Percentiles rank a stretch among this genome's conserved stretches.
Evolutionary conservation across 805 yeast genomes (phyloP).

Genomic region (Metahyphopichia silvanorum): DNA sequence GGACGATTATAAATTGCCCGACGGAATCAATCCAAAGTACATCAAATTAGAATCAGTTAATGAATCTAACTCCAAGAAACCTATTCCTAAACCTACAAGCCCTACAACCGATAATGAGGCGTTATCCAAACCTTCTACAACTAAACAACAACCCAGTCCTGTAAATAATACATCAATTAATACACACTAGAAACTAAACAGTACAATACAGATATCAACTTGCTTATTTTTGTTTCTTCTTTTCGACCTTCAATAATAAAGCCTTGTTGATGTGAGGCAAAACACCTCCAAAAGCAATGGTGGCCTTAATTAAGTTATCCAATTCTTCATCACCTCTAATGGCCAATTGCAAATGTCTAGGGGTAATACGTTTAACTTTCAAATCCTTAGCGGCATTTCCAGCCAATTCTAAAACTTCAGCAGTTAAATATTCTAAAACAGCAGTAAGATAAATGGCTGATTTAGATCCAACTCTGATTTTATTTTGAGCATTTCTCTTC

Average conservation of each 20-base stretch:
- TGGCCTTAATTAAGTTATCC: slow-evolving; percentile 89
- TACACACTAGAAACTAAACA: slow-evolving; percentile 1
- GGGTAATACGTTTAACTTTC: slow-evolving; percentile 94
- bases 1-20: slow-evolving; percentile 51
- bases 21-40: slow-evolving; percentile 43
- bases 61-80: neutral
- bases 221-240: slow-evolving; percentile 37
- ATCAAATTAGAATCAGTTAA: slow-evolving; percentile 19
- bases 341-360: slow-evolving; percentile 95
- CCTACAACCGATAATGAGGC: neutral
- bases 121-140: neutral
- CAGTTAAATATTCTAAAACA: slow-evolving; percentile 92
- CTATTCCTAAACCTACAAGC: neutral
- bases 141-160: neutral
- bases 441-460: slow-evolving; percentile 95
- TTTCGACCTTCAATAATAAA: slow-evolving; percentile 71
- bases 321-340: slow-evolving; percentile 98
- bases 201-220: slow-evolving; percentile 2
- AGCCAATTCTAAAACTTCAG: slow-evolving; percentile 95
- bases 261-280: slow-evolving; percentile 90
- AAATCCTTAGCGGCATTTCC: slow-evolving; percentile 98
- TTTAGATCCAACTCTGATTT: slow-evolving; percentile 74
- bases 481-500: slow-evolving; percentile 85
- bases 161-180: slow-evolving; percentile 2
- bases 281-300: slow-evolving; percentile 98